These are phyloP conservation scores for Eutrema heterophyllum DNA, from an alignment of 345 rosid species.

Conservation along the genomic window DNA sequence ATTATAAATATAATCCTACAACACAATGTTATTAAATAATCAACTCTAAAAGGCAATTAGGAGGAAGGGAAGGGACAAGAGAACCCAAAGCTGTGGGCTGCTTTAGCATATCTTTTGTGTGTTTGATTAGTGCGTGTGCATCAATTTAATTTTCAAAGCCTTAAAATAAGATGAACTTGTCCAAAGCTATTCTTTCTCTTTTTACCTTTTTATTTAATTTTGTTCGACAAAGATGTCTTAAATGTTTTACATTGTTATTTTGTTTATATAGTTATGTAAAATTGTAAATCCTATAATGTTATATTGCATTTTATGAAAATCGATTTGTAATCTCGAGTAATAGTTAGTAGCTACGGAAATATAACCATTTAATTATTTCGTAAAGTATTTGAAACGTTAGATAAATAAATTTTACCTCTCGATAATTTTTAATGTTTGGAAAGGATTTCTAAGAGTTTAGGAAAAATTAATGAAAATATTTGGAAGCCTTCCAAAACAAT, in stretches of 20 bases:
- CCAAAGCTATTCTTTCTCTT: not conserved
- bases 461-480: too few species aligned
- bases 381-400: too few species aligned
- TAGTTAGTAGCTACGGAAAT: too few species aligned
- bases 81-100: conserved; percentile 25
- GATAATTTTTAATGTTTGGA: too few species aligned
- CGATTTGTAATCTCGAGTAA: not conserved
- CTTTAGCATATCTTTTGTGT: conserved; percentile 15
- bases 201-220: not conserved
- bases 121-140: conserved; percentile 29
- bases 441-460: too few species aligned
- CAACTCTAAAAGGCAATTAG: conserved; percentile 5
- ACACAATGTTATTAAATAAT: conserved; percentile 10
- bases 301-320: too few species aligned
- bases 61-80: conserved; percentile 19
- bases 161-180: conserved; percentile 17
- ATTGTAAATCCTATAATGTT: not conserved
- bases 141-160: conserved; percentile 17
- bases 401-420: too few species aligned
- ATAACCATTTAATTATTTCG: too few species aligned
- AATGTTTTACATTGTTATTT: not conserved
- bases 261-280: not conserved
- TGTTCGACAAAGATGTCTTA: not conserved
- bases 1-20: not conserved
- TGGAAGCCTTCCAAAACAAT: too few species aligned